phyloP scores from a whole-genome alignment of 73 alveolate species.

The Diophrys appendiculata region DNA sequence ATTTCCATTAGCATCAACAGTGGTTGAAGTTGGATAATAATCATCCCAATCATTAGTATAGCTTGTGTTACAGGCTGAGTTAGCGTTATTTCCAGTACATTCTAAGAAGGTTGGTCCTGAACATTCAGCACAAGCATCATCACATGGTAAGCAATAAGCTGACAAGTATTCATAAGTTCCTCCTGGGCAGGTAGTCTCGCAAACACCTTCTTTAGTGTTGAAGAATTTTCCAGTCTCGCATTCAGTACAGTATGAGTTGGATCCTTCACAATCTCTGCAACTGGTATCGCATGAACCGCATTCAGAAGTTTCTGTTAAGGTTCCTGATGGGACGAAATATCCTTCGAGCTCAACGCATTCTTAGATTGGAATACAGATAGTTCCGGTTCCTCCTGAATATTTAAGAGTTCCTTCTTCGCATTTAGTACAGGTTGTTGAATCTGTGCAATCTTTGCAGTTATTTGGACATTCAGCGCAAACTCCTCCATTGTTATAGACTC shows the following conservation, averaged over 20 bases:
- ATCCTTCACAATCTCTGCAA: neutral
- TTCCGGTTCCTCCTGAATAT: neutral
- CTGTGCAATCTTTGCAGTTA: neutral
- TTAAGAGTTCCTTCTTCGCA: neutral
- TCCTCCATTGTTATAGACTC: neutral
- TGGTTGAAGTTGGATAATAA: neutral
- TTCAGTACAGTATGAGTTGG: neutral
- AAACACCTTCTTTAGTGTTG: neutral
- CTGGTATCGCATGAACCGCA: neutral
- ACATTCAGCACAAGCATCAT: neutral
- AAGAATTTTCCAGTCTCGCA: neutral
- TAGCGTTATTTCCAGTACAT: neutral
- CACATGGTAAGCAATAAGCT: neutral
- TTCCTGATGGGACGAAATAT: neutral
- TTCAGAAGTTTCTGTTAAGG: neutral
- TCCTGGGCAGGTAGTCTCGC: neutral
- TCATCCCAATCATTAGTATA: neutral
- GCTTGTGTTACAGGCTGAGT: neutral
- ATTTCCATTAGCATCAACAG: neutral
- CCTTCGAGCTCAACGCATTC: neutral
- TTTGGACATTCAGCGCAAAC: neutral
- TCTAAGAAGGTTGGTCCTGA: neutral
- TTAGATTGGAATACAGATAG: neutral
- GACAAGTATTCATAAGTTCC: neutral
- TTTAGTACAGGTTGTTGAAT: neutral